phyloP scores from a whole-genome alignment of 1,284 basidiomycete species.

The Rhodotorula glutinis region DNA sequence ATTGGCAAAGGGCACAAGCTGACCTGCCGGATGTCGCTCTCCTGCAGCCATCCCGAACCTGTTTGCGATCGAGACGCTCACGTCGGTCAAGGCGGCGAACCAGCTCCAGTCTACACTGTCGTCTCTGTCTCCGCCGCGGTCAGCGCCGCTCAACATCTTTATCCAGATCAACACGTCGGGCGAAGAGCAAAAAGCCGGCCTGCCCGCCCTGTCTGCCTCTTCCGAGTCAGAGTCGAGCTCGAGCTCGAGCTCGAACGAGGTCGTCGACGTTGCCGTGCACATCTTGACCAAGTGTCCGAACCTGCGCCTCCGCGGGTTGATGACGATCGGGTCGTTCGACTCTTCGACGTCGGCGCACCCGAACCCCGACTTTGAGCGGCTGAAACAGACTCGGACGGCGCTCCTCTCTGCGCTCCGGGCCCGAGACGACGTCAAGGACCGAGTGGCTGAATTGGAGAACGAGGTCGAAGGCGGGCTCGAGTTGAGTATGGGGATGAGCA shows the following conservation, averaged over 20 bases:
- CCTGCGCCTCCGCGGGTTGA: slow-evolving; percentile 76
- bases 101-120: slow-evolving; percentile 75
- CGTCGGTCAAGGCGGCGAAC: slow-evolving; percentile 77
- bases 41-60: slow-evolving; percentile 78
- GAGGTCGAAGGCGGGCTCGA: slow-evolving; percentile 58
- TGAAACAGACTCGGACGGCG: slow-evolving; percentile 63
- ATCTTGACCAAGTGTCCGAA: slow-evolving; percentile 70
- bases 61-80: slow-evolving; percentile 84
- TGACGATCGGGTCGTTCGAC: slow-evolving; percentile 89
- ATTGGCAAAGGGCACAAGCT: no score
- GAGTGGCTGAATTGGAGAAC: slow-evolving; percentile 57
- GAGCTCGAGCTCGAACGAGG: slow-evolving; percentile 52
- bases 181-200: slow-evolving; percentile 83
- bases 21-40: background rate
- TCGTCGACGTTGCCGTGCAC: slow-evolving; percentile 66
- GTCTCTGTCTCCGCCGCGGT: slow-evolving; percentile 50
- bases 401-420: slow-evolving; percentile 53
- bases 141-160: slow-evolving; percentile 66
- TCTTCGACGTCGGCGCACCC: slow-evolving; percentile 62
- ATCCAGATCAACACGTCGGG: slow-evolving; percentile 93
- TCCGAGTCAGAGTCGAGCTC: no score
- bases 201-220: slow-evolving; percentile 57
- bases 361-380: slow-evolving; percentile 77
- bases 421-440: slow-evolving; percentile 42
- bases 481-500: slow-evolving; percentile 98